A percentile compares a stretch with the other conserved stretches of the same genome.
phyloP scores from a whole-genome alignment of 148 eudicot genomes.

The Cornus suecica region DNA sequence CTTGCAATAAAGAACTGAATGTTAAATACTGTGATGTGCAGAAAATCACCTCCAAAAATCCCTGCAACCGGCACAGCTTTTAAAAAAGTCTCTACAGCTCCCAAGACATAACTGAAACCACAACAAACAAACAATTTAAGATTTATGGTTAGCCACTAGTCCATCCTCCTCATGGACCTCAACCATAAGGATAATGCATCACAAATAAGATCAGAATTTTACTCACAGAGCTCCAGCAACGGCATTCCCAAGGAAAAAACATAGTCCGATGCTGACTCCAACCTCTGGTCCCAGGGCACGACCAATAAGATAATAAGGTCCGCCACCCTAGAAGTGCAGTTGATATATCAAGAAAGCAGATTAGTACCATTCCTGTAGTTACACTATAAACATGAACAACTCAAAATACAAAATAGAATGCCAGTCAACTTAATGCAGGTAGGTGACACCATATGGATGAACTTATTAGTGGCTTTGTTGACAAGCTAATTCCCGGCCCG shows the following conservation, averaged over 20 bases:
- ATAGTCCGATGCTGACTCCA: constrained; percentile 98
- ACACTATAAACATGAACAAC: constrained; percentile 2
- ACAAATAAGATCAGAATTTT: constrained; percentile 25
- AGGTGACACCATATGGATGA: background rate
- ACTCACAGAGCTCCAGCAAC: constrained; percentile 99
- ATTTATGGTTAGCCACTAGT: background rate
- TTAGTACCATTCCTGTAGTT: background rate
- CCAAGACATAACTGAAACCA: constrained; percentile 81
- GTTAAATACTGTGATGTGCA: constrained; percentile 3
- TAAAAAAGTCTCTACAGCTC: constrained; percentile 99
- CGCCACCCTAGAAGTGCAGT: constrained; percentile 68
- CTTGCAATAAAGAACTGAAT: background rate
- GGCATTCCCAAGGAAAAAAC: constrained; percentile 98
- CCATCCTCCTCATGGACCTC: constrained; percentile 11
- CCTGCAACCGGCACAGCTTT: constrained; percentile 93
- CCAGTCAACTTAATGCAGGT: background rate
- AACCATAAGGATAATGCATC: background rate
- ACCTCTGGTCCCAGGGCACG: constrained; percentile 99
- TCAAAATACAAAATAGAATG: background rate
- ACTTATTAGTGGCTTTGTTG: background rate
- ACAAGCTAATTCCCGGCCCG: background rate
- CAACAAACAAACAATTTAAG: constrained; percentile 13
- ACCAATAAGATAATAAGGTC: constrained; percentile 99
- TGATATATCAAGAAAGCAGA: constrained; percentile 5
- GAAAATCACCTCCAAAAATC: constrained; percentile 65